Conservation (phyloP, 129 eudicot genomes). For the Pittosporum tobira region DNA sequence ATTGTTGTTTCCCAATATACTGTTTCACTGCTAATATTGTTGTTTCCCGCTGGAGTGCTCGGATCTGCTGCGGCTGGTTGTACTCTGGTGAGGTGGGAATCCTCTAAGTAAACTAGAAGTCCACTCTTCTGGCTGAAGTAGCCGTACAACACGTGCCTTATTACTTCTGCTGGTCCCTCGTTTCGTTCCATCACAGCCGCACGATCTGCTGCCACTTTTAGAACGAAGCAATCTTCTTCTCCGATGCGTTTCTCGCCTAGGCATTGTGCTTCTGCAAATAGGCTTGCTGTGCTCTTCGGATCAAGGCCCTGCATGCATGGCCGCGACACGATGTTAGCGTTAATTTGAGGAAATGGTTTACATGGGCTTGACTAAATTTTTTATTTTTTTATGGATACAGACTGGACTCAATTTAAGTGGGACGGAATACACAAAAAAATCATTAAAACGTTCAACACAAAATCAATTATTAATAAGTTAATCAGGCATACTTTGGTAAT, state of each 20-base stretch:
- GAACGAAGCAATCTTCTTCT: slow-evolving; percentile 59
- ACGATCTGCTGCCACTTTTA: slow-evolving; percentile 41
- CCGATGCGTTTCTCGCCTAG: slow-evolving; percentile 51
- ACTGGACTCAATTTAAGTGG: too few relatives aligned
- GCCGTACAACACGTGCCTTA: slow-evolving; percentile 59
- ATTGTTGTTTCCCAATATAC: slow-evolving; percentile 67
- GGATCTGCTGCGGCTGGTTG: slow-evolving; percentile 6
- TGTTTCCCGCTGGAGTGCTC: background rate
- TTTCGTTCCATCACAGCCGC: slow-evolving; percentile 41
- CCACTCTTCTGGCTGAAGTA: slow-evolving; percentile 69
- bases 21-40: background rate
- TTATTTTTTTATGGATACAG: background rate
- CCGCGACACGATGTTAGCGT: background rate
- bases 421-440: too few relatives aligned
- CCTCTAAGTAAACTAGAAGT: slow-evolving; percentile 55
- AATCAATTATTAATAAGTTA: too few relatives aligned
- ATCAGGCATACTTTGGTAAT: too few relatives aligned
- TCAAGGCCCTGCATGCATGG: slow-evolving; percentile 49
- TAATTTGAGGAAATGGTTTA: background rate
- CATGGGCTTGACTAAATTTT: background rate
- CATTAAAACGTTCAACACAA: too few relatives aligned
- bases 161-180: slow-evolving; percentile 55
- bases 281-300: slow-evolving; percentile 47
- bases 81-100: slow-evolving; percentile 57
- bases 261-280: slow-evolving; percentile 49